Conservation (phyloP, 176 grass and related monocot genomes). For the Urochloa ruziziensis region DNA sequence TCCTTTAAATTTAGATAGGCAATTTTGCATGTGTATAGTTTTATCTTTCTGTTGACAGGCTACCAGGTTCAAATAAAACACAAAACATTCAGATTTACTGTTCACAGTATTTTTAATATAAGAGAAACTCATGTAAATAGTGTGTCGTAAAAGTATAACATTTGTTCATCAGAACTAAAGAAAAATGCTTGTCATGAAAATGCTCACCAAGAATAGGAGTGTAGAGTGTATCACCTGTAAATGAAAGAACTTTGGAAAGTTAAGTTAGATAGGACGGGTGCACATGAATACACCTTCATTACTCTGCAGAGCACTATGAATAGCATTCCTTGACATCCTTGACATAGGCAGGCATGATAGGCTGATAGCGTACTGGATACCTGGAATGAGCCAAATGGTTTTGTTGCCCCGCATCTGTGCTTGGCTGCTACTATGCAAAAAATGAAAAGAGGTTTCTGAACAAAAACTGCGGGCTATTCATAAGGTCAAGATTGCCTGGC, state of each 20-base stretch:
- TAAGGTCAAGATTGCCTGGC: not conserved
- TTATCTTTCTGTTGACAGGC: not conserved
- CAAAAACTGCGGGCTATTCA: not conserved
- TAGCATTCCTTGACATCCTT: not conserved
- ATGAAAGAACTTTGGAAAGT: not conserved
- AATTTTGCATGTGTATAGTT: not conserved
- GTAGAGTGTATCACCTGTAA: not conserved
- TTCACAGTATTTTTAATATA: not conserved
- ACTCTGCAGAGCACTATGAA: conserved; percentile 1
- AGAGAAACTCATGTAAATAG: not conserved
- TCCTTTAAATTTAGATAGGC: not conserved
- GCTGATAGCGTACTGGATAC: too few relatives aligned
- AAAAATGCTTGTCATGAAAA: conserved; percentile 8
- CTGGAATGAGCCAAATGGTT: not conserved
- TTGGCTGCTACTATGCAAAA: not conserved
- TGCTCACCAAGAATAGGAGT: not conserved
- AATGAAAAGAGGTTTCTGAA: not conserved
- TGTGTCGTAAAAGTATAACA: not conserved
- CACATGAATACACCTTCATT: conserved; percentile 2
- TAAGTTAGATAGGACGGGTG: not conserved
- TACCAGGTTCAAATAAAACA: not conserved
- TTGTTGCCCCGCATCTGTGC: not conserved
- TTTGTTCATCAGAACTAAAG: not conserved
- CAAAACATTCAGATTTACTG: not conserved
- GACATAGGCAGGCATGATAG: not conserved